Percentiles rank a stretch among this genome's conserved stretches.
These are phyloP conservation scores for Thelonectria rubi DNA, from an alignment of 2,329 filamentous ascomycete species.

Conservation along the genomic window DNA sequence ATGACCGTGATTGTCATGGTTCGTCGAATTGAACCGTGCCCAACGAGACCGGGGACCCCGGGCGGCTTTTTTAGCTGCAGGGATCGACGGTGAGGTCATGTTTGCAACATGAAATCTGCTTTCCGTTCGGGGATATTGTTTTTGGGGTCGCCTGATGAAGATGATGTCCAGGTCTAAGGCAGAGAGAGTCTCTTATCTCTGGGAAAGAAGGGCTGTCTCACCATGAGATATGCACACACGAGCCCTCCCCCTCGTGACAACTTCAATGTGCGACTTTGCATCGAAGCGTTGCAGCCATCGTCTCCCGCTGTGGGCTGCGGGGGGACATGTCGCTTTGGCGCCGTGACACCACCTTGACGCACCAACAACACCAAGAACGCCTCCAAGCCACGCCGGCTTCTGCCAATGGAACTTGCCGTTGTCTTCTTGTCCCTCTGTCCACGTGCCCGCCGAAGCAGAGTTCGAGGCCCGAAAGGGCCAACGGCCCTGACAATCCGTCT, in stretches of 20 bases:
- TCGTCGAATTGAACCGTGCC: conserved; percentile 13
- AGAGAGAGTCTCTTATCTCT: background rate
- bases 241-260: background rate
- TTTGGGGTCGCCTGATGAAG: too few relatives aligned
- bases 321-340: too few relatives aligned
- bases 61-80: conserved; percentile 9
- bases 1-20: conserved; percentile 35
- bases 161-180: background rate
- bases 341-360: too few relatives aligned
- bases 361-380: too few relatives aligned
- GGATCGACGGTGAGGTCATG: conserved; percentile 39
- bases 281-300: too few relatives aligned
- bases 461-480: conserved; percentile 11
- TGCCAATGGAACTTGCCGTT: too few relatives aligned
- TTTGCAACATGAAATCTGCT: conserved; percentile 8
- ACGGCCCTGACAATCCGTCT: conserved; percentile 24
- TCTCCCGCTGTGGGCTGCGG: too few relatives aligned
- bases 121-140: conserved; percentile 4
- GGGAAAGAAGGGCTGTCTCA: background rate
- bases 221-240: too few relatives aligned
- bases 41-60: conserved; percentile 31
- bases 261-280: background rate
- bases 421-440: too few relatives aligned
- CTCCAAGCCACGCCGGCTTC: too few relatives aligned
- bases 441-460: background rate